Conservation (phyloP, 2,329 filamentous ascomycete genomes). For the Ophiostoma pallidulum region DNA sequence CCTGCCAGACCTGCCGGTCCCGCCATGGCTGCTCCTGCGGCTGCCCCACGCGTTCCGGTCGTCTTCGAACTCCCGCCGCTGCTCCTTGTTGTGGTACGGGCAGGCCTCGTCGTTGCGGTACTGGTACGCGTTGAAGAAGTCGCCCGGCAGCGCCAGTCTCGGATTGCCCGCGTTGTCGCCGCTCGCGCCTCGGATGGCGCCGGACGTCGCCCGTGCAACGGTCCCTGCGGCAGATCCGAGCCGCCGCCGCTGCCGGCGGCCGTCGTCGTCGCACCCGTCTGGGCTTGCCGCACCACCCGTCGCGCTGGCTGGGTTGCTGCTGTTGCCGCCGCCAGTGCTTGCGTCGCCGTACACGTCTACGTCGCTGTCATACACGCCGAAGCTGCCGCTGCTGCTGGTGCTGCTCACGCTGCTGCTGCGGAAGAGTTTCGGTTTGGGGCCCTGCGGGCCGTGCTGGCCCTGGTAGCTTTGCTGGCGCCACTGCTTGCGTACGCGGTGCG, state of each 20-base stretch:
- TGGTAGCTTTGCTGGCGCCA: conserved; percentile 7
- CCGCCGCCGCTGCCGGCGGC: too few relatives aligned
- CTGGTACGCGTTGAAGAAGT: conserved; percentile 32
- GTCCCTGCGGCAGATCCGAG: too few relatives aligned
- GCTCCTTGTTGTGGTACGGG: conserved; percentile 12
- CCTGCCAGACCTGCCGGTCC: too few relatives aligned
- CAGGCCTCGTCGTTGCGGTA: conserved; percentile 21
- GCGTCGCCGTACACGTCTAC: conserved; percentile 11
- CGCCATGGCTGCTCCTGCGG: too few relatives aligned
- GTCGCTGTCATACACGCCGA: conserved; percentile 11
- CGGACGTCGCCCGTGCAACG: background rate
- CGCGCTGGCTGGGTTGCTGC: background rate
- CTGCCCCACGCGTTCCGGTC: background rate
- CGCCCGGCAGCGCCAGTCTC: conserved; percentile 35
- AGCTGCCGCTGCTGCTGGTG: conserved; percentile 8
- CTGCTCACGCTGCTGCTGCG: conserved; percentile 9
- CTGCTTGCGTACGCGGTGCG: conserved; percentile 13
- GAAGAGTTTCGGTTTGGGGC: too few relatives aligned
- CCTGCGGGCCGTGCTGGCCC: too few relatives aligned
- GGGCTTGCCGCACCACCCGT: conserved; percentile 1
- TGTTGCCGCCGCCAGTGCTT: background rate
- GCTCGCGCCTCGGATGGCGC: conserved; percentile 11
- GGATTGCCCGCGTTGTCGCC: conserved; percentile 15
- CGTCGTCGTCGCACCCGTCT: conserved; percentile 1
- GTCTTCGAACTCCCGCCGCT: background rate